phyloP scores from a whole-genome alignment of 179 eudicot species.

The Heliamphora pulchella region DNA sequence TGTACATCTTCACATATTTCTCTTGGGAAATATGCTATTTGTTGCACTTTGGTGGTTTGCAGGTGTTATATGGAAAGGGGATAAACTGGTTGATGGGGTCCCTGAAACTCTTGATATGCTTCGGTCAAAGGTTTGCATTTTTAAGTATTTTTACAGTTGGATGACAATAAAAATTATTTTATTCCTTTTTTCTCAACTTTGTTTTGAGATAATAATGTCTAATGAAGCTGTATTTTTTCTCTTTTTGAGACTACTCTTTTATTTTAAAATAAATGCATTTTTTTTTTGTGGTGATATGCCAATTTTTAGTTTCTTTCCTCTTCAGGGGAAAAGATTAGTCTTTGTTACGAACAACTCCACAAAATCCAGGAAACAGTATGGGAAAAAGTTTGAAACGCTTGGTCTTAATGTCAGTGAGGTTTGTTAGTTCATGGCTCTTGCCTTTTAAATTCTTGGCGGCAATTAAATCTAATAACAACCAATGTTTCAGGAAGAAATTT shows the following conservation, averaged over 20 bases:
- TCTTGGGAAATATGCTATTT: neutral
- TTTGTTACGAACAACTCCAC: slow-evolving; percentile 99
- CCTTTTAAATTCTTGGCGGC: slow-evolving; percentile 2
- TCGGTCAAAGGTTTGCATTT: slow-evolving; percentile 59
- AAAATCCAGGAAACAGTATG: slow-evolving; percentile 92
- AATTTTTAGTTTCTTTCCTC: slow-evolving; percentile 10
- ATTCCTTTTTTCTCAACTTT: neutral
- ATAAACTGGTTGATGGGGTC: slow-evolving; percentile 83
- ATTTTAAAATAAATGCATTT: slow-evolving; percentile 4
- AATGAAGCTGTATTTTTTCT: neutral
- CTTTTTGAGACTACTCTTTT: neutral
- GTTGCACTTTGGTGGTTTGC: slow-evolving; percentile 17
- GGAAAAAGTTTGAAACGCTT: slow-evolving; percentile 90
- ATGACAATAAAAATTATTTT: neutral
- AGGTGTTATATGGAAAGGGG: slow-evolving; percentile 99
- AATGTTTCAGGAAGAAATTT: slow-evolving; percentile 83
- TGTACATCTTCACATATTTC: neutral
- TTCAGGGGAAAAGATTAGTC: slow-evolving; percentile 84
- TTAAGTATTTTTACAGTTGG: neutral
- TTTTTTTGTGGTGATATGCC: neutral
- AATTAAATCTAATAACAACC: slow-evolving; percentile 5
- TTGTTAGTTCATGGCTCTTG: slow-evolving; percentile 24
- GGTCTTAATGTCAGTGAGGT: slow-evolving; percentile 90
- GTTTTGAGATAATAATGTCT: neutral
- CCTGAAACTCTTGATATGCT: slow-evolving; percentile 89